A percentile compares a stretch with the other conserved stretches of the same genome.
phyloP scores from a whole-genome alignment of 139 green algal species.

The Picochlorum costavermella region DNA sequence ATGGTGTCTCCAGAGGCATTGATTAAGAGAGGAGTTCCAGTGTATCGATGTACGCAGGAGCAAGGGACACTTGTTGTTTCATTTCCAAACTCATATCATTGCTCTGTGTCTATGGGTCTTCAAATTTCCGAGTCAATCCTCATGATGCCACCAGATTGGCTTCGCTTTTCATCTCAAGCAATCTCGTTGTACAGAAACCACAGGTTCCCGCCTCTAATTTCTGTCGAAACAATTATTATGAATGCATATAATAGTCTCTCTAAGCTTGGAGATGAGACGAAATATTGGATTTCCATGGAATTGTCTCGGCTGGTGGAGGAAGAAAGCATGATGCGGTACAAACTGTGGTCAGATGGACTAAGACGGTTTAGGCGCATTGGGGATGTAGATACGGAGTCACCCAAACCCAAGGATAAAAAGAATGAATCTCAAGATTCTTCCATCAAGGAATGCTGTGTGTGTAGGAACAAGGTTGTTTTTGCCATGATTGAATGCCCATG shows the following conservation, averaged over 20 bases:
- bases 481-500: constrained; percentile 53
- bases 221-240: constrained; percentile 35
- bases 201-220: constrained; percentile 41
- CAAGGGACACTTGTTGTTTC: constrained; percentile 74
- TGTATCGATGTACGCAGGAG: constrained; percentile 38
- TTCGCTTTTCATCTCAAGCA: constrained; percentile 40
- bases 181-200: constrained; percentile 35
- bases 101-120: constrained; percentile 54
- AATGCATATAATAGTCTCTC: neutral
- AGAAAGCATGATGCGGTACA: constrained; percentile 45
- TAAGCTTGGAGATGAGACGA: constrained; percentile 5
- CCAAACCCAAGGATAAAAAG: neutral
- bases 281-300: constrained; percentile 39
- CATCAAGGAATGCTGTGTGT: constrained; percentile 40
- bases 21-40: constrained; percentile 36
- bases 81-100: constrained; percentile 72
- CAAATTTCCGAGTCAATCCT: constrained; percentile 70
- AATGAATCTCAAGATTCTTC: neutral
- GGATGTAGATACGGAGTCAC: neutral
- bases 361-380: neutral
- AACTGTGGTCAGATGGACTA: constrained; percentile 42
- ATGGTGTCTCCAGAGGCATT: constrained; percentile 58
- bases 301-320: constrained; percentile 42
- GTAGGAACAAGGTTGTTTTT: constrained; percentile 33
- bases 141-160: constrained; percentile 77